Evolutionary conservation across 139 green algal species (phyloP), one percentile per base, ranked within the genome.

Genomic region (Yamagishiella unicocca): DNA sequence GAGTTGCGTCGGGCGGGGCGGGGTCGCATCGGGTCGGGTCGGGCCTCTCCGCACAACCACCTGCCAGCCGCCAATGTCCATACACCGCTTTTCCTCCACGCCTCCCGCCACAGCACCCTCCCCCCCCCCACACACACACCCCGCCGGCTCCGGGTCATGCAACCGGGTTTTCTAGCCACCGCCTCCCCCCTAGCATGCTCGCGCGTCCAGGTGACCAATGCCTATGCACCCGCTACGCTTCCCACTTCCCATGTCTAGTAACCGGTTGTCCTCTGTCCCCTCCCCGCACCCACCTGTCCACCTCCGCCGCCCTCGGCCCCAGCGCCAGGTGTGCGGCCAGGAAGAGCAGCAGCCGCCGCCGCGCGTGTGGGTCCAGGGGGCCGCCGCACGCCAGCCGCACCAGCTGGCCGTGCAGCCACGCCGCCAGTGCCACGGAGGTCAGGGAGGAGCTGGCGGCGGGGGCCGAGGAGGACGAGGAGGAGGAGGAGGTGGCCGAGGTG

Each of bases 221-320:
- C n/a, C n/a, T n/a, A n/a, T n/a, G n/a, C n/a, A n/a, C n/a, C n/a
- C n/a, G n/a, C n/a, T n/a, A n/a, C n/a, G n/a, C n/a, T n/a, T n/a
- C n/a, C n/a, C n/a, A n/a, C n/a, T n/a, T n/a, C n/a, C n/a, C n/a
- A n/a, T n/a, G n/a, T n/a, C n/a, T n/a, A n/a, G n/a, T n/a, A n/a
- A n/a, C n/a, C n/a, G n/a, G n/a, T 27, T 67, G 22, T 67, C 58
- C 58, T 67, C 58, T 9, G 50, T 58, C 50, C 12, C 50, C 12
- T n/a, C 64, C n/a, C n/a, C 64, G 7, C 64, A 72, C 81, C 1
- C 66, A 87, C 82, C 82, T 87, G 82, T 87, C 82, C 25, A 45
- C 82, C 67, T 87, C 82, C 1, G 45, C 9, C 24, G n/a, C 67
- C 4, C 82, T 67, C 12, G 82, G 67, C 50, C 46, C 67, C 46